Base-by-base conservation (phyloP, 495 filamentous ascomycete species). In the Amniculicola lignicola region DNA sequence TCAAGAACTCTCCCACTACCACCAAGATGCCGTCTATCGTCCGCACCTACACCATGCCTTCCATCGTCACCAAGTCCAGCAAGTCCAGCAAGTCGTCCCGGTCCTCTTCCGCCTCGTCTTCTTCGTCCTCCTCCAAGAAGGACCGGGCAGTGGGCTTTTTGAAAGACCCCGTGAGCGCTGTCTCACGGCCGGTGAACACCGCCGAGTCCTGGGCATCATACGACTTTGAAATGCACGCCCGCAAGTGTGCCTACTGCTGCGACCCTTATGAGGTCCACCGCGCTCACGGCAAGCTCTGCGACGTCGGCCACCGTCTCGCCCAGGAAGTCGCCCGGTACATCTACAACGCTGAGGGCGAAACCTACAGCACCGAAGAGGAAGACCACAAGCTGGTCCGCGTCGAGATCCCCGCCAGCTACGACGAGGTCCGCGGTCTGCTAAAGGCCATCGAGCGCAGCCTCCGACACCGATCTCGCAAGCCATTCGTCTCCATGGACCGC, bases 181-280 rank as follows among this genome's bases (percentile, higher is more conserved):
- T 67, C 35, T 62, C 62, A 2, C 61, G 69, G 18, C 64, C 67
- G 2, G 47, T 69, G 29, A 64, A 56, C 39, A 41, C 15, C 12
- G 41, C 44, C 24, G 70, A 73, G 54, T 53, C 54, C 53, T 70
- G 70, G 70, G 65, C 67, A 0, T 40, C 69, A 21, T 70, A 73
- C 59, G 28, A 68, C 48, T 71, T 71, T 42, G 70, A 73, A 45
- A 50, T 44, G 21, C 70, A 73, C 47, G 67, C 67, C 15, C 62
- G 52, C 11, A 59, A 59, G 37, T 73, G 70, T 57, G 42, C 38
- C 21, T 51, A 59, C 38, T 73, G 70, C 64, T 45, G 63, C 55
- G 40, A 69, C 40, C 69, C 70, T 2, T 65, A 68, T 24, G 57
- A 66, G 15, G 66, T 66, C 28, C 53, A 66, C 59, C 62, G 51